Percentiles rank a stretch among this genome's conserved stretches.
phyloP scores from a whole-genome alignment of 2,329 filamentous ascomycete genomes.

The Colletotrichum sp. region DNA sequence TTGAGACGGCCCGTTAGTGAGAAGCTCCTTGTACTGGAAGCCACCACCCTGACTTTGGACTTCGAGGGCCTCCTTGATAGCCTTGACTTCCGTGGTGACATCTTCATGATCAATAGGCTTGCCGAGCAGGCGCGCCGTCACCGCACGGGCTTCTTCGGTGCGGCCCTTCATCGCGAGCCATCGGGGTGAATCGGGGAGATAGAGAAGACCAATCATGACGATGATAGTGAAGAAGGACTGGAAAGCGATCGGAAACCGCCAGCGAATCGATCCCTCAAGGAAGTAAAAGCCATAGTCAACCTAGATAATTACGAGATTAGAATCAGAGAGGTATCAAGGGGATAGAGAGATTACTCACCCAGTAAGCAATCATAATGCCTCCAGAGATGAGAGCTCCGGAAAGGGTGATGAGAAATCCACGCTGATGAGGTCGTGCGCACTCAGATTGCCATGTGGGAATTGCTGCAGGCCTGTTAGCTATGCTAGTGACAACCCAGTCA shows the following conservation, averaged over 20 bases:
- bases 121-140: constrained; percentile 28
- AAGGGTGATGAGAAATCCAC: constrained; percentile 30
- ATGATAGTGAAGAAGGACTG: constrained; percentile 33
- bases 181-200: constrained; percentile 37
- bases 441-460: constrained; percentile 34
- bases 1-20: constrained; percentile 68
- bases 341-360: constrained; percentile 23
- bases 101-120: constrained; percentile 28
- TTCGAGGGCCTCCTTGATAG: constrained; percentile 28
- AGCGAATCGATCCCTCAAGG: constrained; percentile 31
- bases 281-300: constrained; percentile 30
- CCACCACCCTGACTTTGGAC: constrained; percentile 27
- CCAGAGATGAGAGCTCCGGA: constrained; percentile 31
- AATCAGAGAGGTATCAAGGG: neutral
- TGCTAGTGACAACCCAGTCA: neutral
- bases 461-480: neutral
- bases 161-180: constrained; percentile 41
- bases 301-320: neutral
- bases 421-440: constrained; percentile 29
- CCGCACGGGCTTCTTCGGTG: constrained; percentile 27
- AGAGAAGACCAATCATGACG: constrained; percentile 37
- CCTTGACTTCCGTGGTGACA: constrained; percentile 23
- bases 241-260: constrained; percentile 37
- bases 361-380: constrained; percentile 36
- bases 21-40: constrained; percentile 20